phyloP scores from a whole-genome alignment of 1,284 basidiomycete species.

The Microstroma glucosiphilum region DNA sequence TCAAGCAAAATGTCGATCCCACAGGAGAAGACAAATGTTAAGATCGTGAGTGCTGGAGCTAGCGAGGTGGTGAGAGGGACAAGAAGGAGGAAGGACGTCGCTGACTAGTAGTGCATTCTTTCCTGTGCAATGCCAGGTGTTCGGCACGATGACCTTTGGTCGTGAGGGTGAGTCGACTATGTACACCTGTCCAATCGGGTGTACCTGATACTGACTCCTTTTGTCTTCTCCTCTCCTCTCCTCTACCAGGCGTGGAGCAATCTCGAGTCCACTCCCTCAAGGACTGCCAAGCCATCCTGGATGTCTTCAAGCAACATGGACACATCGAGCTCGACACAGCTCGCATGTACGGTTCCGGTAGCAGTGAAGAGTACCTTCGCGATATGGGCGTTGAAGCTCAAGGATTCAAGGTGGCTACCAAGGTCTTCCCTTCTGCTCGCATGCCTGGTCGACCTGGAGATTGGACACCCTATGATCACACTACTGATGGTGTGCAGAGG shows the following conservation, averaged over 20 bases:
- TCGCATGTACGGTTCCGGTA: slow-evolving; percentile 53
- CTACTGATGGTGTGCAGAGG: slow-evolving; percentile 52
- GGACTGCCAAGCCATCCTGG: slow-evolving; percentile 58
- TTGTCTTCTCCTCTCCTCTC: too few relatives aligned
- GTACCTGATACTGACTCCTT: too few relatives aligned
- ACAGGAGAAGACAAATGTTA: neutral
- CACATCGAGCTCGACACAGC: slow-evolving; percentile 58
- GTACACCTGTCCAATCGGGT: too few relatives aligned
- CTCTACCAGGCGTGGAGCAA: slow-evolving; percentile 52
- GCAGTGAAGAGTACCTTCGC: slow-evolving; percentile 25
- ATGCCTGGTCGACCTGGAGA: slow-evolving; percentile 15
- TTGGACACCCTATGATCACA: slow-evolving; percentile 30
- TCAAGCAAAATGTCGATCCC: neutral
- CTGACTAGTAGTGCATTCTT: neutral
- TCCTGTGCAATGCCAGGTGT: slow-evolving; percentile 15
- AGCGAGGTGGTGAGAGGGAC: neutral
- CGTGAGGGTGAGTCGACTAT: slow-evolving; percentile 20
- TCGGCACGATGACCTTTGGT: slow-evolving; percentile 57
- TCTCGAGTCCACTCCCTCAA: slow-evolving; percentile 58
- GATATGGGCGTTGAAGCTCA: slow-evolving; percentile 22
- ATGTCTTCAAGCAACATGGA: slow-evolving; percentile 60
- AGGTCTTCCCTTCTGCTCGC: slow-evolving; percentile 19
- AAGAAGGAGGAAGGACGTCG: too few relatives aligned
- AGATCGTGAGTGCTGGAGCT: neutral
- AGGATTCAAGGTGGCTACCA: slow-evolving; percentile 33